Base-by-base conservation (phyloP, 2,329 filamentous ascomycete species). In the Penicillium olsonii region DNA sequence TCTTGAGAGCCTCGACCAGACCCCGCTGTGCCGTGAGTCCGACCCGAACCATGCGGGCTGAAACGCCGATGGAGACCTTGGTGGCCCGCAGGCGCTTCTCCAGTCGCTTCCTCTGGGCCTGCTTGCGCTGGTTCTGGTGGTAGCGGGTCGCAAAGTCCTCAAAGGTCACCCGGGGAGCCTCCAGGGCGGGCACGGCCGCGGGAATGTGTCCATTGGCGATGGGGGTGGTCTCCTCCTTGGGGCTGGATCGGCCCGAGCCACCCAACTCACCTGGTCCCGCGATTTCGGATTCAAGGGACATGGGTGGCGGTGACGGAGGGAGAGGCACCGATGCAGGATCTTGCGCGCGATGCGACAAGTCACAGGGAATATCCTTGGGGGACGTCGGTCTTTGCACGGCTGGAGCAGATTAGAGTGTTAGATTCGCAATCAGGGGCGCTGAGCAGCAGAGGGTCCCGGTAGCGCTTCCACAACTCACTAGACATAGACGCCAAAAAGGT, bases 101-200 rank as follows among this genome's bases (percentile, higher is more conserved):
- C 52, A 75, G 60, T 42, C 59, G 65, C 38, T 69, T 71, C 57
- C 69, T 69, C 50, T 71, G 71, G 56, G 64, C 56, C 46, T 71
- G 69, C 50, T 73, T 72, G 49, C 74, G 69, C 52, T 71, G 64
- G 50, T 69, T 72, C 34, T 73, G 68, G 33, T 71, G 70, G 53
- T 73, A 70, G 40, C 72, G 65, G 45, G 60, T 57, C 40, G 74
- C 73, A 62, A 77, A 72, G 42, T 76, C 71, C 54, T 74, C 69
- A 56, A 77, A 75, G 31, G 69, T 69, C 22, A 75, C 61, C 45
- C 61, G 53, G 57, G 57, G 39, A 34, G 20, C 46, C 46, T 61
- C 50, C 37, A 54, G 44, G 35, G 54, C 26, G n/a, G 37, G 40
- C 35, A 48, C 33, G 35, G 55, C 45, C 31, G 52, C 52, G 18